phyloP scores from a whole-genome alignment of 2,329 filamentous ascomycete species.

The Beauveria sp. region DNA sequence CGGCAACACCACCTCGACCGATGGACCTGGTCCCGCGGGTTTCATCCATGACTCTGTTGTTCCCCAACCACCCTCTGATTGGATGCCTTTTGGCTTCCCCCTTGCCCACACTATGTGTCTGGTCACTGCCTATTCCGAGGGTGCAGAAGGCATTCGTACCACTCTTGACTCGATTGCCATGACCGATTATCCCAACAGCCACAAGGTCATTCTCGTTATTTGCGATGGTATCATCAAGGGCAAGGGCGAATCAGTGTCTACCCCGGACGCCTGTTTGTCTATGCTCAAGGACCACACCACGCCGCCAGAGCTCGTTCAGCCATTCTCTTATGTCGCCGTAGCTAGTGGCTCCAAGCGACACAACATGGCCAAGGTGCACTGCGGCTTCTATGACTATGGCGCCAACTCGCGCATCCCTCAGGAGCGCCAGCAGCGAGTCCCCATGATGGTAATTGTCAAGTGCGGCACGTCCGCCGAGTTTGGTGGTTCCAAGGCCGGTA shows the following conservation, averaged over 20 bases:
- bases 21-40: constrained; percentile 76
- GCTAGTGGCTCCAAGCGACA: constrained; percentile 93
- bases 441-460: constrained; percentile 96
- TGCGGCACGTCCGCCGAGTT: constrained; percentile 87
- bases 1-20: constrained; percentile 45
- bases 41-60: constrained; percentile 96
- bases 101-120: constrained; percentile 89
- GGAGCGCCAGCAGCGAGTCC: constrained; percentile 91
- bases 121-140: constrained; percentile 95
- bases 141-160: constrained; percentile 82
- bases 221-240: constrained; percentile 98
- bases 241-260: constrained; percentile 76
- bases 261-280: constrained; percentile 78
- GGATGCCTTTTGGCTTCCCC: constrained; percentile 94
- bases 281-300: constrained; percentile 94
- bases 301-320: constrained; percentile 70
- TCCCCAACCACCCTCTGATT: constrained; percentile 91
- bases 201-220: constrained; percentile 93
- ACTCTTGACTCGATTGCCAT: constrained; percentile 94
- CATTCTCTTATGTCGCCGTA: constrained; percentile 94
- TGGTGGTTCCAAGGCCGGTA: constrained; percentile 78
- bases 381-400: constrained; percentile 97
- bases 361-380: constrained; percentile 99
- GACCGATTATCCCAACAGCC: constrained; percentile 98
- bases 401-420: constrained; percentile 66